Percentiles rank a stretch among this genome's conserved stretches.
Conservation (phyloP, 208 protist genomes). For the Novymonas esmeraldas region DNA sequence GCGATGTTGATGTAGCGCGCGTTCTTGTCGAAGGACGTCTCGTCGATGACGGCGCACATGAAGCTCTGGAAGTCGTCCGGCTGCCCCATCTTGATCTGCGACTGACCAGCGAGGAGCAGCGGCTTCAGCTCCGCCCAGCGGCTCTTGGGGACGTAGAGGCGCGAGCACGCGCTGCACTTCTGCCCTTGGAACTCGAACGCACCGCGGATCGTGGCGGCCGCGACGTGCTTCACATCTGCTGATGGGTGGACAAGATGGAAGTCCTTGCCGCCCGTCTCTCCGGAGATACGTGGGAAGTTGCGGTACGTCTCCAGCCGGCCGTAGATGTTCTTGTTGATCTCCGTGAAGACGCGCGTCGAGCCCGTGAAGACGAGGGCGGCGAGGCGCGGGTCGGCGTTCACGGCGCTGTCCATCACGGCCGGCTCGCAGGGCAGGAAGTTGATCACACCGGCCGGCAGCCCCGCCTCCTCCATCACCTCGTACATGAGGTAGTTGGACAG, state of each 20-base stretch:
- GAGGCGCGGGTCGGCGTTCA: conserved; percentile 85
- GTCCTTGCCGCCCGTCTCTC: conserved; percentile 98
- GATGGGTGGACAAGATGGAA: conserved; percentile 96
- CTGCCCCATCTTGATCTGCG: conserved; percentile 94
- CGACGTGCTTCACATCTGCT: conserved; percentile 84
- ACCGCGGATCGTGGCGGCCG: conserved; percentile 88
- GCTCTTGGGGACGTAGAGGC: conserved; percentile 94
- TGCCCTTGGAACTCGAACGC: conserved; percentile 98
- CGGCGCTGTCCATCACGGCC: conserved; percentile 67
- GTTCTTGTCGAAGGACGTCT: conserved; percentile 93
- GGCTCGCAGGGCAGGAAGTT: conserved; percentile 93
- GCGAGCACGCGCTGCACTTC: conserved; percentile 96
- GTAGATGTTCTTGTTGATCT: conserved; percentile 94
- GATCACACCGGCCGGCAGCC: conserved; percentile 96
- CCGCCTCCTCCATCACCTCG: conserved; percentile 95
- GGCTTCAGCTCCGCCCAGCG: conserved; percentile 87
- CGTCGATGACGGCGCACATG: conserved; percentile 97
- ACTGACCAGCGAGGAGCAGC: conserved; percentile 80
- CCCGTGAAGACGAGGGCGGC: conserved; percentile 97
- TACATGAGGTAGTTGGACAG: conserved; percentile 94
- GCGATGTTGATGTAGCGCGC: conserved; percentile 95
- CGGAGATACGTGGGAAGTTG: conserved; percentile 95
- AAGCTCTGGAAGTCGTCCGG: conserved; percentile 93
- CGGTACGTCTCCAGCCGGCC: conserved; percentile 89
- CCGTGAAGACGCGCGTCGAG: conserved; percentile 91